A percentile compares a stretch with the other conserved stretches of the same genome.
Conservation (phyloP, 441 rosid genomes). For the Syzygium malaccense region DNA sequence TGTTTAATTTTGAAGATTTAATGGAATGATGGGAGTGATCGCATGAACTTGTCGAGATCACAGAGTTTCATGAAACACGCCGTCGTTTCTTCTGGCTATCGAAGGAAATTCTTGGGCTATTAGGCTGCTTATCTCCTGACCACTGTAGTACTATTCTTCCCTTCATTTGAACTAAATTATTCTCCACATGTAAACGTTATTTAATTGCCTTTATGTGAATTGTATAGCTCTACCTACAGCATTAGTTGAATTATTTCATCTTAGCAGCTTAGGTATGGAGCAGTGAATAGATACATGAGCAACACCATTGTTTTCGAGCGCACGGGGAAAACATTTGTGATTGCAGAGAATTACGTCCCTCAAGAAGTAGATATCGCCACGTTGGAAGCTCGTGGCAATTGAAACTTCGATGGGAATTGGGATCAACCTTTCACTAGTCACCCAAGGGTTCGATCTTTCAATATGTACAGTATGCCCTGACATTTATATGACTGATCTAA, state of each 20-base stretch:
- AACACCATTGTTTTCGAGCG: not conserved
- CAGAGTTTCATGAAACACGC: not conserved
- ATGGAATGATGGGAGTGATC: not conserved
- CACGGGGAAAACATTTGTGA: not conserved
- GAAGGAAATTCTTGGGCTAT: slow-evolving; percentile 1
- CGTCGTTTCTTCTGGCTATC: not conserved
- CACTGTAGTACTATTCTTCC: not conserved
- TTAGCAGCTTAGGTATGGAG: not conserved
- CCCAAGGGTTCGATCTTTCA: not conserved
- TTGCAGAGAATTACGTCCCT: not conserved
- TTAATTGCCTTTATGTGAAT: not conserved
- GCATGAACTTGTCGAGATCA: not conserved
- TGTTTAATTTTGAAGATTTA: not conserved
- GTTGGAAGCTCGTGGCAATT: not conserved
- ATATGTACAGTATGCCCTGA: not conserved
- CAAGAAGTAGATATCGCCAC: not conserved
- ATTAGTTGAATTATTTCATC: not conserved
- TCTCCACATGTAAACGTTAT: not conserved
- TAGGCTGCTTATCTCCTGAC: not conserved
- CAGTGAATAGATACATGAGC: slow-evolving; percentile 1
- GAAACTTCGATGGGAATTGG: not conserved
- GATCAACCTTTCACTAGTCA: not conserved
- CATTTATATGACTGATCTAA: not conserved
- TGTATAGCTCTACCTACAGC: not conserved
- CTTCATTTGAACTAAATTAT: too few relatives aligned